A percentile compares a stretch with the other conserved stretches of the same genome.
Conservation (phyloP, 352 stramenopile species). For the Discostella stelligera region DNA sequence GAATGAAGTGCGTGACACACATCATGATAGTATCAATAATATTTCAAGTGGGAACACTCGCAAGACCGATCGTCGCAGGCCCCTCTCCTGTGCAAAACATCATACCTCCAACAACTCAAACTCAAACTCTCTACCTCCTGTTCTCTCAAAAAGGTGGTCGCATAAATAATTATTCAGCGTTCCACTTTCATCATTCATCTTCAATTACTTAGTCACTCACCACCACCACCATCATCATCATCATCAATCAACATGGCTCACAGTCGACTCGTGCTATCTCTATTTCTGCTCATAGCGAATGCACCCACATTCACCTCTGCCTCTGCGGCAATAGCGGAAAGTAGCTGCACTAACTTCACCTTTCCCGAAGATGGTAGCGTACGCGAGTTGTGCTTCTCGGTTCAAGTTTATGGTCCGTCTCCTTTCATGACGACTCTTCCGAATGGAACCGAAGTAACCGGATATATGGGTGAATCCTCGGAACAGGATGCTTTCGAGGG, state of each 20-base stretch:
- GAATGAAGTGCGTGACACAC: too few species aligned
- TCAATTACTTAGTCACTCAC: too few species aligned
- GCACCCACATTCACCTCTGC: background rate
- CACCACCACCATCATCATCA: background rate
- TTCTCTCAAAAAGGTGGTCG: too few species aligned
- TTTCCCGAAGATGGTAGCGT: constrained; percentile 1
- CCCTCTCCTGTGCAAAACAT: too few species aligned
- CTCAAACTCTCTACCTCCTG: too few species aligned
- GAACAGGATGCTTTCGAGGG: background rate
- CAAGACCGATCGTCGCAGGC: too few species aligned
- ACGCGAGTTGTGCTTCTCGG: constrained; percentile 8
- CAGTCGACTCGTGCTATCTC: background rate
- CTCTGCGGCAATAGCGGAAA: background rate
- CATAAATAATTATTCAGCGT: too few species aligned
- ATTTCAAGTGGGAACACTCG: too few species aligned
- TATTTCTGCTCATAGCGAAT: background rate
- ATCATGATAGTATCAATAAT: too few species aligned
- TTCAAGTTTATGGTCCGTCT: background rate
- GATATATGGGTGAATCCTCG: background rate
- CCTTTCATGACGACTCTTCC: background rate
- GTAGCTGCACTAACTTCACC: background rate
- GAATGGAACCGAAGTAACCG: constrained; percentile 1
- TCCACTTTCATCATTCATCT: too few species aligned
- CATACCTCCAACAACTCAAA: too few species aligned
- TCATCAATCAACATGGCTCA: background rate